phyloP scores from a whole-genome alignment of 2,329 filamentous ascomycete species.

The Microdochium nivale region DNA sequence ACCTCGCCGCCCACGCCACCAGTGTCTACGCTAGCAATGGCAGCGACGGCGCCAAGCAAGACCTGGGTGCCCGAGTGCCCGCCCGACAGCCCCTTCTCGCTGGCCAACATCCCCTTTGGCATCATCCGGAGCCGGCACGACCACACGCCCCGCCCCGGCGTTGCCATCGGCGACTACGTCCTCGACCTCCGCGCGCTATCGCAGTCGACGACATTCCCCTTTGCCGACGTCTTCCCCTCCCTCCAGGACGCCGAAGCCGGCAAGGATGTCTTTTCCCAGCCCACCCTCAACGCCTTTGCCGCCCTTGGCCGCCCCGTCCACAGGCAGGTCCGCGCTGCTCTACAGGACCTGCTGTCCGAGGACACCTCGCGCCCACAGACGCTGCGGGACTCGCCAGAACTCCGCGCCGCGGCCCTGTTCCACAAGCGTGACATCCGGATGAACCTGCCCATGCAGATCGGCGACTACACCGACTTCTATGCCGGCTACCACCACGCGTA shows the following conservation, averaged over 20 bases:
- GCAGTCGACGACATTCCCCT: slow-evolving; percentile 5
- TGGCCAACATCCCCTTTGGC: slow-evolving; percentile 77
- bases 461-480: slow-evolving; percentile 83
- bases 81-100: slow-evolving; percentile 50
- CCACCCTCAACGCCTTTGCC: slow-evolving; percentile 67
- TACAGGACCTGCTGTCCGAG: slow-evolving; percentile 58
- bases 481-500: slow-evolving; percentile 72
- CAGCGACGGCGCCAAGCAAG: not conserved
- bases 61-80: slow-evolving; percentile 23
- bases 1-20: not conserved
- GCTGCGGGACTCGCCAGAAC: slow-evolving; percentile 50
- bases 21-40: not conserved
- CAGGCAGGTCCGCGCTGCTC: slow-evolving; percentile 56
- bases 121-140: slow-evolving; percentile 60
- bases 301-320: slow-evolving; percentile 61
- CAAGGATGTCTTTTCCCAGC: slow-evolving; percentile 41
- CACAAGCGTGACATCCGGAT: slow-evolving; percentile 50
- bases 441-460: slow-evolving; percentile 69
- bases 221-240: slow-evolving; percentile 11
- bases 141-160: slow-evolving; percentile 50
- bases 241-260: slow-evolving; percentile 25
- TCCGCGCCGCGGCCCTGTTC: slow-evolving; percentile 51
- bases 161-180: slow-evolving; percentile 65
- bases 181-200: slow-evolving; percentile 51
- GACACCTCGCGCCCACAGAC: slow-evolving; percentile 51